phyloP scores from a whole-genome alignment of 306 rosid genomes.

The Lathyrus oleraceus region DNA sequence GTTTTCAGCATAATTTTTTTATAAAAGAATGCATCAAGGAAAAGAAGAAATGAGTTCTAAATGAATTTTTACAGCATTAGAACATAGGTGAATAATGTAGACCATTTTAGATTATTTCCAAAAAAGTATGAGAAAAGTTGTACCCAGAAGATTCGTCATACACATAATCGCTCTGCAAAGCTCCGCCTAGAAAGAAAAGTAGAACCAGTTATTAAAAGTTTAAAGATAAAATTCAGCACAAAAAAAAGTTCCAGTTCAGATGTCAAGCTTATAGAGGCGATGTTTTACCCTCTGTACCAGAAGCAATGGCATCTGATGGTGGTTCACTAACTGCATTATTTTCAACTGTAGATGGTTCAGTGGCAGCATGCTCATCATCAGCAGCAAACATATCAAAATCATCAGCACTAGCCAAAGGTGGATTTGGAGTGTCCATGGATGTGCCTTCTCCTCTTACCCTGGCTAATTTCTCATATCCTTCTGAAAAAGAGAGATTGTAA shows the following conservation, averaged over 20 bases:
- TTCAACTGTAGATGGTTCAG: constrained; percentile 55
- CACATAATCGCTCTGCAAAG: constrained; percentile 52
- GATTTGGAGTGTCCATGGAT: constrained; percentile 35
- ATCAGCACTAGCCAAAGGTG: constrained; percentile 43
- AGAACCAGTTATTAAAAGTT: constrained; percentile 18
- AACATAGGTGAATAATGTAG: not conserved
- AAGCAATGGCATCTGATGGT: constrained; percentile 34
- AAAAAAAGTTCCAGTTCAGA: constrained; percentile 28
- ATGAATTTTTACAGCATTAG: not conserved
- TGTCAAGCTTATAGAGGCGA: constrained; percentile 10
- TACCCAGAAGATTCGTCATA: constrained; percentile 77
- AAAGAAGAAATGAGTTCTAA: constrained; percentile 8
- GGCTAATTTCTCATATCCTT: constrained; percentile 76
- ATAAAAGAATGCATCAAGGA: constrained; percentile 15
- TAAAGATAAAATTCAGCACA: constrained; percentile 7
- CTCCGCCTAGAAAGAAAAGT: constrained; percentile 50
- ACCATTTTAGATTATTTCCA: constrained; percentile 10
- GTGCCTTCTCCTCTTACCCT: constrained; percentile 54
- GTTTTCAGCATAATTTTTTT: constrained; percentile 9
- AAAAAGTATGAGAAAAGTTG: constrained; percentile 26
- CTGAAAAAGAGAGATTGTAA: constrained; percentile 49
- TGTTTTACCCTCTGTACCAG: constrained; percentile 48
- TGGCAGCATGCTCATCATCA: constrained; percentile 55
- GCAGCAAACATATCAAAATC: constrained; percentile 79
- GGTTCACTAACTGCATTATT: constrained; percentile 46